Percentiles rank a stretch among this genome's conserved stretches.
Evolutionary conservation across 78 protist genomes (phyloP).

Genomic region (Cavenderia fasciculata): DNA sequence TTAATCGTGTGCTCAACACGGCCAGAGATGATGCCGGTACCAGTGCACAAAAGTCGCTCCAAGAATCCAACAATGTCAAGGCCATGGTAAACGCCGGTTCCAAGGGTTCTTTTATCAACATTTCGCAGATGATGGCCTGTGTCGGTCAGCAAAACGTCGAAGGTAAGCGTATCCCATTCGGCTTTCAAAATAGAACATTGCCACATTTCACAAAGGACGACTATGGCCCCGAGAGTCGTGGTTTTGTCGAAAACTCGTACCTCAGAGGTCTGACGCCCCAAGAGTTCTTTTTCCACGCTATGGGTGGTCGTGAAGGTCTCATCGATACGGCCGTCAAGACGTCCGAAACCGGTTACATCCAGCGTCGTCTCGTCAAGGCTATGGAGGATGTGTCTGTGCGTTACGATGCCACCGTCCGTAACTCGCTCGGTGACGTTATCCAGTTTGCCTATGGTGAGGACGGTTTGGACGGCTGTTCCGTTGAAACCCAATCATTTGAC

Average conservation of each 20-base stretch:
- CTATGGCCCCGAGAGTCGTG: conserved; percentile 94
- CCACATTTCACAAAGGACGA: conserved; percentile 99
- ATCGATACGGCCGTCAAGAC: conserved; percentile 99
- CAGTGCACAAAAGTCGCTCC: conserved; percentile 69
- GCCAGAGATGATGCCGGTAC: conserved; percentile 94
- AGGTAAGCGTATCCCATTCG: conserved; percentile 99
- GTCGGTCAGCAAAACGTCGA: conserved; percentile 99
- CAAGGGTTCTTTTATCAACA: conserved; percentile 98
- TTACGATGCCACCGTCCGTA: conserved; percentile 96
- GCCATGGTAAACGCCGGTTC: conserved; percentile 98
- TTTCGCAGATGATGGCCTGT: conserved; percentile 99
- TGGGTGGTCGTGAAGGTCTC: conserved; percentile 99
- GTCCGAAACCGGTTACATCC: conserved; percentile 99
- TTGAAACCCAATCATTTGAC: conserved; percentile 83
- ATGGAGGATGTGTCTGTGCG: conserved; percentile 77
- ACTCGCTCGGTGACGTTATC: conserved; percentile 93
- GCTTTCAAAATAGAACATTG: conserved; percentile 96
- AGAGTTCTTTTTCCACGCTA: conserved; percentile 99
- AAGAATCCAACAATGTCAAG: conserved; percentile 91
- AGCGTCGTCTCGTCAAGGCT: conserved; percentile 94
- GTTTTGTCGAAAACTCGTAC: conserved; percentile 99
- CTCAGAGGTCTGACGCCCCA: conserved; percentile 96
- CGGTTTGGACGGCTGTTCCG: conserved; percentile 91
- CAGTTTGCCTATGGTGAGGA: conserved; percentile 99
- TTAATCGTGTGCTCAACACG: conserved; percentile 95